phyloP scores from a whole-genome alignment of 352 stramenopile species.

The Plasmopara viticola region DNA sequence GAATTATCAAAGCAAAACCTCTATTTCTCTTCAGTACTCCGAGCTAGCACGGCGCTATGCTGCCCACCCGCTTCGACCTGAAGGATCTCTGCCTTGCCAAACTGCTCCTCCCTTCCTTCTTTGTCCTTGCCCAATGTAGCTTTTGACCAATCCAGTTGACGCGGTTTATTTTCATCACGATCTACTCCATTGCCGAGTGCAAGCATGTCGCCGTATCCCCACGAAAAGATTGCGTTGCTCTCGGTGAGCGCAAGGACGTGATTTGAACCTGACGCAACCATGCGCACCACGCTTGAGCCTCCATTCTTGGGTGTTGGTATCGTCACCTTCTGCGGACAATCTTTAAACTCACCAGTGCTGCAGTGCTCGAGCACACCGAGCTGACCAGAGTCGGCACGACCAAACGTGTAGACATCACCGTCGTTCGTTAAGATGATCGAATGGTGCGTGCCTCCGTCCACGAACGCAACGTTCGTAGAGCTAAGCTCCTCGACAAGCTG shows the following conservation, averaged over 20 bases:
- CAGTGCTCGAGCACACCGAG: conserved; percentile 81
- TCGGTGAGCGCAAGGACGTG: conserved; percentile 81
- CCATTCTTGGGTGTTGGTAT: conserved; percentile 31
- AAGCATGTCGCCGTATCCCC: conserved; percentile 91
- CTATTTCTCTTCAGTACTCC: conserved; percentile 13
- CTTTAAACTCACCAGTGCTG: conserved; percentile 72
- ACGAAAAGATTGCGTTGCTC: conserved; percentile 75
- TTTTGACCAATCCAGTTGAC: conserved; percentile 59
- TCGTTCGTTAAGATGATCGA: conserved; percentile 87
- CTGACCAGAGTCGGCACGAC: conserved; percentile 91
- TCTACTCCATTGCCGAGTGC: conserved; percentile 83
- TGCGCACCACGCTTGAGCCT: conserved; percentile 26
- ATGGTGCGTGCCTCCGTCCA: conserved; percentile 90
- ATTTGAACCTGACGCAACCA: conserved; percentile 78
- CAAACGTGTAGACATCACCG: conserved; percentile 89
- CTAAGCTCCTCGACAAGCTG: conserved; percentile 73
- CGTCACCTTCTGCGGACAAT: conserved; percentile 65
- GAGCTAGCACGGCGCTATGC: conserved; percentile 77
- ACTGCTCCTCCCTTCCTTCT: conserved; percentile 27
- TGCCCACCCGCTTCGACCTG: conserved; percentile 84
- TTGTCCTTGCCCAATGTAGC: conserved; percentile 18
- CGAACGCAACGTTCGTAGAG: conserved; percentile 50
- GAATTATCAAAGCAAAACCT: no score
- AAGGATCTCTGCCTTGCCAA: conserved; percentile 53
- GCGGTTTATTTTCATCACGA: conserved; percentile 71